phyloP scores from a whole-genome alignment of 768 basidiomycete genomes.

The Tylopilus plumbeoviolaceoides region DNA sequence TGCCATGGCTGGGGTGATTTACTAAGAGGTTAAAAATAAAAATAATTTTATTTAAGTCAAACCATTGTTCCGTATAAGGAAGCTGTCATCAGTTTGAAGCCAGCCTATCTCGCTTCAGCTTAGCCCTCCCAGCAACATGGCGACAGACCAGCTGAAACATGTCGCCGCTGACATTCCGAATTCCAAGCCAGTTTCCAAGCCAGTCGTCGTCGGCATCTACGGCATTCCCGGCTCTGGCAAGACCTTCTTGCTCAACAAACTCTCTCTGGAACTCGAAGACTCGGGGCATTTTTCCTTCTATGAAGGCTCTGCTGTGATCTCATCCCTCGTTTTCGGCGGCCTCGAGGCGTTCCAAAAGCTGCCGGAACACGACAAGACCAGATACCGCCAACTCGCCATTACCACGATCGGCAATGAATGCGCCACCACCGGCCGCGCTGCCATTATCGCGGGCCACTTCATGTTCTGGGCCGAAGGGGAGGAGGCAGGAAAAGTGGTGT shows the following conservation, averaged over 20 bases:
- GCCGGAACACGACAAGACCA: conserved; percentile 11
- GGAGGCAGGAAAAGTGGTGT: conserved; percentile 15
- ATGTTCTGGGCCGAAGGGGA: conserved; percentile 15
- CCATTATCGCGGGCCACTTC: conserved; percentile 12
- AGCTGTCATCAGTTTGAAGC: not conserved
- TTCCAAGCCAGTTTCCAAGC: conserved; percentile 6
- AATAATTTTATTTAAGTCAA: too few species aligned
- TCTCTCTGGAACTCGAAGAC: conserved; percentile 8
- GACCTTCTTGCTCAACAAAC: conserved; percentile 12
- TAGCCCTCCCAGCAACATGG: conserved; percentile 6
- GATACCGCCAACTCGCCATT: conserved; percentile 11
- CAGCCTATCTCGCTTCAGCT: not conserved
- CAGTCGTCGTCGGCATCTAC: conserved; percentile 10
- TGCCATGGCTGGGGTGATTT: too few species aligned
- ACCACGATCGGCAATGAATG: conserved; percentile 11
- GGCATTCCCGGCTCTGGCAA: conserved; percentile 15
- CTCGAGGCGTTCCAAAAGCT: conserved; percentile 12
- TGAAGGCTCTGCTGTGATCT: conserved; percentile 12
- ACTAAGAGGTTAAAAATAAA: too few species aligned
- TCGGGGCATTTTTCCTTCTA: conserved; percentile 13
- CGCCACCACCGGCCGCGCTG: conserved; percentile 6
- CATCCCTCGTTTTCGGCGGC: conserved; percentile 11
- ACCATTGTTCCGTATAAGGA: too few species aligned
- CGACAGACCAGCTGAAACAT: not conserved
- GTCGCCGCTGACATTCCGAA: not conserved